Evolutionary conservation across 1,139 yeast genomes (phyloP), one percentile per base, ranked within the genome.

Genomic region (Geotrichum reessii): DNA sequence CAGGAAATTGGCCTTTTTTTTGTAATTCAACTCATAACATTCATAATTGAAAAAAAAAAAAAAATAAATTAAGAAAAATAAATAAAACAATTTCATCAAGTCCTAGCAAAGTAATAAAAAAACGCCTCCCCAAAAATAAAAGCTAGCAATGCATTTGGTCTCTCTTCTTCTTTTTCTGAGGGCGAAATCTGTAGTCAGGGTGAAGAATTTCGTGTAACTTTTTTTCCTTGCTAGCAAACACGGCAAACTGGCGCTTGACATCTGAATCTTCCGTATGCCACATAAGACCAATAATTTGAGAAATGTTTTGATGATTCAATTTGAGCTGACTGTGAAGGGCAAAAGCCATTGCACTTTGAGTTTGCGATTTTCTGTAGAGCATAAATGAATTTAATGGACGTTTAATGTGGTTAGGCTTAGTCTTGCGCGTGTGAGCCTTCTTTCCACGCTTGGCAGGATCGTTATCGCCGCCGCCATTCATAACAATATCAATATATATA

Each of bases 381-480:
- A 79, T 78, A 63, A 78, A 79, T 33, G 81, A 76, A 68, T 79
- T 79, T 60, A 79, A 69, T 0, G 82, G 82, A 37, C 83, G 74
- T 63, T 79, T 79, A 60, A 78, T 72, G 56, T 73, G 65, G 57
- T 66, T 64, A 12, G 66, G 65, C 24, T 60, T 57, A 42, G 62
- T 63, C 55, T 65, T 63, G 51, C 67, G 63, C 44, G 61, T 63
- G 56, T 63, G 64, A 25, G 24, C 12, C 31, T 61, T 25, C 44
- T 47, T 33, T 52, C 50, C 17, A 37, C 56, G 31, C 19, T 42
- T 44, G 27, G 44, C 22, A 42, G 59, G 62, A 22, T 56, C 64
- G 21, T 61, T 64, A 42, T 58, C 50, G n/a, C 53, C 58, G 17
- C 69, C 69, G 31, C 68, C 64, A 37, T 69, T 71, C 67, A 68